phyloP scores from a whole-genome alignment of 164 flowering plant genomes.

The Nelumbo lutea region DNA sequence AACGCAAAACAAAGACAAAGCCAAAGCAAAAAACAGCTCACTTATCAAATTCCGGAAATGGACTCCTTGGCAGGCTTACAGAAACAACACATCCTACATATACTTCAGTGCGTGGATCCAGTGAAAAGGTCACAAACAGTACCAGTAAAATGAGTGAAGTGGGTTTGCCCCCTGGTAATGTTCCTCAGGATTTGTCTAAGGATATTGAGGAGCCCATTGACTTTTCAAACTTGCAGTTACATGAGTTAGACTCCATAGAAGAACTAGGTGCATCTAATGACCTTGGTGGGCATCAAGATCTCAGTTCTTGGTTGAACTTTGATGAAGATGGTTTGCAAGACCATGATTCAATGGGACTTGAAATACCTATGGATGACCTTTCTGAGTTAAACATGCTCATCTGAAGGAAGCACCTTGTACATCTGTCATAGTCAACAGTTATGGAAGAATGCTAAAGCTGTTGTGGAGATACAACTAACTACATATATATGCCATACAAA shows the following conservation, averaged over 20 bases:
- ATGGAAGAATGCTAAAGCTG: slow-evolving; percentile 23
- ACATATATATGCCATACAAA: slow-evolving; percentile 12
- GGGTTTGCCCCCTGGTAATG: slow-evolving; percentile 19
- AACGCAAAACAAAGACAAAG: slow-evolving; percentile 64
- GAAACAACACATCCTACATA: slow-evolving; percentile 26
- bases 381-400: slow-evolving; percentile 48
- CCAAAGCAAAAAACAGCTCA: slow-evolving; percentile 70
- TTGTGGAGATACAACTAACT: slow-evolving; percentile 24
- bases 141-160: slow-evolving; percentile 23
- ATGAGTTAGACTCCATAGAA: slow-evolving; percentile 45
- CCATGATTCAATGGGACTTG: slow-evolving; percentile 50
- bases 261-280: slow-evolving; percentile 36
- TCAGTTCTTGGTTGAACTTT: slow-evolving; percentile 46
- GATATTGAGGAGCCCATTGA: slow-evolving; percentile 38
- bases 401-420: slow-evolving; percentile 32
- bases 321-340: slow-evolving; percentile 59
- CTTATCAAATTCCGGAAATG: slow-evolving; percentile 47
- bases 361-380: slow-evolving; percentile 76
- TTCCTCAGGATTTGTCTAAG: slow-evolving; percentile 21
- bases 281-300: slow-evolving; percentile 41
- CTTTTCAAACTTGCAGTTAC: slow-evolving; percentile 31
- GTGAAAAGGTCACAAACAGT: slow-evolving; percentile 18
- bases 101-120: slow-evolving; percentile 20
- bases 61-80: slow-evolving; percentile 26
- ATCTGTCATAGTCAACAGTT: slow-evolving; percentile 26